Evolutionary conservation across 805 yeast species (phyloP), one percentile per base, ranked within the genome.

Genomic region (Ogataea salicorniae): DNA sequence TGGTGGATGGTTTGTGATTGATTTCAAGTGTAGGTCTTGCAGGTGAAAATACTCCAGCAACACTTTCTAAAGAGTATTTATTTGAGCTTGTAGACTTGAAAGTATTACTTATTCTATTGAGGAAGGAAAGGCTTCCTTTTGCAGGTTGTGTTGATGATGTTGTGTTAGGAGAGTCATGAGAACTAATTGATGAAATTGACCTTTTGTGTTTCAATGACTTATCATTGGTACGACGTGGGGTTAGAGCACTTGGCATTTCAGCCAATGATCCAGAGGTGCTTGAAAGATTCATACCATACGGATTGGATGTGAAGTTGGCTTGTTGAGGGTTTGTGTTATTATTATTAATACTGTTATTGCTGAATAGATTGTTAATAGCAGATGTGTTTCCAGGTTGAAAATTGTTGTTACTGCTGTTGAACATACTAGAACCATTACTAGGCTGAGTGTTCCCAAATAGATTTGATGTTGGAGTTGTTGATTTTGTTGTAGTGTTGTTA

Each of bases 231-330:
- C 51, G 42, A 18, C 52, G 39, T 5, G 59, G 55, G 2, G 68
- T 64, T 15, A 64, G 33, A 5, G 68, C 46, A 31, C 54, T 57
- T 37, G 70, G 69, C 68, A 64, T 64, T 37, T 57, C 65, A 8
- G 54, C 26, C 1, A 26, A 41, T 15, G 50, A 29, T 7, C 42
- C 20, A 0, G 56, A 46, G 11, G 54, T 38, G 2, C 50, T 42
- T 2, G 56, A 47, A 8, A 63, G 45, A 41, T 50, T 48, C 13
- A 58, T 33, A 3, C 66, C 67, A 46, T 64, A 64, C 0, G 68
- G 67, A 34, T 53, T 56, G 6, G 39, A 42, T 16, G 43, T 48
- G 33, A 39, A 17, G 23, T 20, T 42, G 33, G n/a, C 18, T 39
- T 26, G 31, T 9, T 26, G 31, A 26, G 13, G 31, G 31, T 26